These are phyloP conservation scores for Backusella circina DNA, from an alignment of 192 early-diverging fungal genomes.

Conservation along the genomic window DNA sequence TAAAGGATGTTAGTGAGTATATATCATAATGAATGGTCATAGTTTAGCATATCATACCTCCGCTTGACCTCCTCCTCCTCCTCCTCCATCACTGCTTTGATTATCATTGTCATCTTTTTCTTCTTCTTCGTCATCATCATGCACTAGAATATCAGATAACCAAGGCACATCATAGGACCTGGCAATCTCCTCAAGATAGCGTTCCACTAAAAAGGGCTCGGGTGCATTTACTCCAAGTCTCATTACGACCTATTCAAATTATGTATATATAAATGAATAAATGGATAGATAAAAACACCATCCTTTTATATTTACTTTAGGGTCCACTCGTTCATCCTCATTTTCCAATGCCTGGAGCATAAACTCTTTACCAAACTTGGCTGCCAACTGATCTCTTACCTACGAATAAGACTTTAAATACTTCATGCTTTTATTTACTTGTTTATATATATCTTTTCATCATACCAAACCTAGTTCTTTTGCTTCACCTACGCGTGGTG, in stretches of 20 bases:
- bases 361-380: conserved; percentile 85
- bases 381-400: conserved; percentile 75
- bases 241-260: conserved; percentile 59
- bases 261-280: not conserved
- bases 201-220: conserved; percentile 70
- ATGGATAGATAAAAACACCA: not conserved
- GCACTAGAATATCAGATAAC: conserved; percentile 47
- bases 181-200: conserved; percentile 90
- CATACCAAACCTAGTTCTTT: conserved; percentile 68
- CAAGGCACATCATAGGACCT: conserved; percentile 73
- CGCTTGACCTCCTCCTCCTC: not conserved
- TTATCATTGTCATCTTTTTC: conserved; percentile 22
- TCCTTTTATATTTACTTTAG: conserved; percentile 45
- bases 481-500: conserved; percentile 73
- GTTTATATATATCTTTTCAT: not conserved
- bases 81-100: not conserved
- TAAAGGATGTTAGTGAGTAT: not conserved
- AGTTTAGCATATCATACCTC: not conserved
- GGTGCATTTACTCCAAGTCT: conserved; percentile 82
- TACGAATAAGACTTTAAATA: not conserved
- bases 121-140: conserved; percentile 32
- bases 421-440: no score
- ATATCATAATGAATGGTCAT: not conserved
- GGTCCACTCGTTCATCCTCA: conserved; percentile 68
- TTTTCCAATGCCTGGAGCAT: conserved; percentile 72